Base-by-base conservation (phyloP, 192 early-diverging fungal species). In the Dispira simplex region DNA sequence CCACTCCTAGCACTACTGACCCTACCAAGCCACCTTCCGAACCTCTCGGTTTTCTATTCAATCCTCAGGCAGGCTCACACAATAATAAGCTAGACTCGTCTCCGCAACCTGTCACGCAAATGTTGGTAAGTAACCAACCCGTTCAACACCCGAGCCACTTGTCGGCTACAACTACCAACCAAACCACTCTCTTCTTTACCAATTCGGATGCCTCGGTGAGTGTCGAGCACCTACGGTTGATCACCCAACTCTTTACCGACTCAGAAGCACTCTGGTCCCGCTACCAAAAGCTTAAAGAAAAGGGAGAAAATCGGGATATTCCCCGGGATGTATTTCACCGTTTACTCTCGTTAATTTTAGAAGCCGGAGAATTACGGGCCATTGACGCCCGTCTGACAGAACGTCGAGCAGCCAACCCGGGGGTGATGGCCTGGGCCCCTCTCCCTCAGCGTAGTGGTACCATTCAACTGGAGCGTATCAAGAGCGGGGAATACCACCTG, bases 161-260 rank as follows among this genome's bases (percentile, higher is more conserved):
- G 0, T 58, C 56, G n/a, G 11, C 25, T 8, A 18, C 56, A 26
- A 26, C 25, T 5, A 12, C 56, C 26, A 26, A 58, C 18, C 0
- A 2, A 58, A 6, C 32, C 2, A n/a, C 56, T 2, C 27, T 43
- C 11, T n/a, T 39, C 27, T 58, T 58, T 43, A 11, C 56, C 26
- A 16, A 16, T 10, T 18, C 12, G 12, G 32, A 58, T 16, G 10
- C 11, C 12, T 18, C 59, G 8, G n/a, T 62, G 6, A 62, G 26
- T 14, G n/a, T 21, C 39, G 43, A 62, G 18, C 59, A 62, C 10
- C 46, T 44, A 39, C 59, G 59, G 5, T 25, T 62, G 39, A 20
- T n/a, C 12, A 62, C 59, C 26, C 59, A 32, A 45, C 13, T 62
- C n/a, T 62, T 45, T 25, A 46, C 59, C 44, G 43, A 62, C 44